Evolutionary conservation across 1,139 yeast genomes (phyloP).

Genomic region (Lodderomyces pseudojiufengensis): DNA sequence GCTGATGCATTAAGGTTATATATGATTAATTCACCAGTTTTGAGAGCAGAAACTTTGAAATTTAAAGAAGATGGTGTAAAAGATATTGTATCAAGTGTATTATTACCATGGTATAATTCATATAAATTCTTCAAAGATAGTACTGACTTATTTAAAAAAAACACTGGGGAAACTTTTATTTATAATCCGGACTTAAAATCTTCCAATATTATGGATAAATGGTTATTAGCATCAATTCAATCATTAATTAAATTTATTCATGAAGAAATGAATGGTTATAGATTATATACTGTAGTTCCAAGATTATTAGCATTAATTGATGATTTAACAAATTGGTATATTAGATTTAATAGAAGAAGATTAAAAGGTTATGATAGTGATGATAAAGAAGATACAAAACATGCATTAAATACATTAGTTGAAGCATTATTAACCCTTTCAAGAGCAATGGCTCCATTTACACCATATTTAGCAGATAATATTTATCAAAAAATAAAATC

Average conservation of each 20-base stretch:
- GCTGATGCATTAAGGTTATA: conserved; percentile 97
- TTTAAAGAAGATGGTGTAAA: conserved; percentile 98
- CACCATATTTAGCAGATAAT: conserved; percentile 91
- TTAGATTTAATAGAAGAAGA: conserved; percentile 96
- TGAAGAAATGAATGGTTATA: conserved; percentile 82
- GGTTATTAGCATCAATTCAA: conserved; percentile 95
- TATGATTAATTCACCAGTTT: conserved; percentile 93
- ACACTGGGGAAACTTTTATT: conserved; percentile 64
- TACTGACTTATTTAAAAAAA: conserved; percentile 77
- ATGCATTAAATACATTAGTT: conserved; percentile 84
- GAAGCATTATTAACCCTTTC: conserved; percentile 86
- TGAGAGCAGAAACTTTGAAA: conserved; percentile 93
- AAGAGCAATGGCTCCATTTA: conserved; percentile 98
- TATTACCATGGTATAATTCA: conserved; percentile 98
- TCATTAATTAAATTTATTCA: conserved; percentile 83
- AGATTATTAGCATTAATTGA: conserved; percentile 84
- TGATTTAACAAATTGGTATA: conserved; percentile 97
- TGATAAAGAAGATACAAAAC: conserved; percentile 77
- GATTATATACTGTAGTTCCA: conserved; percentile 95
- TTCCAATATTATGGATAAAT: conserved; percentile 91
- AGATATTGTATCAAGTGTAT: conserved; percentile 92
- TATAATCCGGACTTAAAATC: conserved; percentile 65
- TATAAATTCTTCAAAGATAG: conserved; percentile 95
- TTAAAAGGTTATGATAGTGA: conserved; percentile 79
- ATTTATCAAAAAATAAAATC: conserved; percentile 74